Percentiles rank a stretch among this genome's conserved stretches.
These are phyloP conservation scores for Aspergillus glaucus DNA, from an alignment of 2,329 filamentous ascomycete genomes.

Conservation along the genomic window DNA sequence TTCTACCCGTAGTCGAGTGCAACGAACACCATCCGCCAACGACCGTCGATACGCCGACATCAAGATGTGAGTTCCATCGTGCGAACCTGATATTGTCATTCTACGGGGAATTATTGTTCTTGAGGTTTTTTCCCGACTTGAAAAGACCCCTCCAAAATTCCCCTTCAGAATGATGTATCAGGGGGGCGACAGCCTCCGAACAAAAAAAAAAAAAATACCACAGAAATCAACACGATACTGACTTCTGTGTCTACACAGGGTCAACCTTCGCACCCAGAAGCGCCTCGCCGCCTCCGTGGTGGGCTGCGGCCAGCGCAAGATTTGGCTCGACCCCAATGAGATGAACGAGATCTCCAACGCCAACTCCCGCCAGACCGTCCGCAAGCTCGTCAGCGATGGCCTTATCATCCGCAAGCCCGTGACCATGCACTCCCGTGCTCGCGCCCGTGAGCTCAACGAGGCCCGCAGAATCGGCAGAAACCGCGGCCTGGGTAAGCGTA, in stretches of 20 bases:
- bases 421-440: conserved; percentile 97
- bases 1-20: conserved; percentile 32
- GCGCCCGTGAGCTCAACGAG: conserved; percentile 90
- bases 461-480: conserved; percentile 94
- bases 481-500: conserved; percentile 99
- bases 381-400: conserved; percentile 99
- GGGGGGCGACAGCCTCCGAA: not conserved
- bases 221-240: conserved; percentile 13
- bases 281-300: conserved; percentile 98
- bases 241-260: conserved; percentile 56
- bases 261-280: conserved; percentile 99
- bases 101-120: conserved; percentile 14
- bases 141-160: conserved; percentile 4
- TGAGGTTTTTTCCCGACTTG: conserved; percentile 11
- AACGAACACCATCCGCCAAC: conserved; percentile 41
- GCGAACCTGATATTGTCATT: conserved; percentile 12
- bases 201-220: not conserved
- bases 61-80: conserved; percentile 39
- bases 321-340: conserved; percentile 99
- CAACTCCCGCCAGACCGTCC: conserved; percentile 99
- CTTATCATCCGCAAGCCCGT: conserved; percentile 99
- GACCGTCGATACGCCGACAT: conserved; percentile 42
- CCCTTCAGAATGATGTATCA: not conserved
- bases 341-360: conserved; percentile 99
- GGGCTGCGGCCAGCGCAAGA: conserved; percentile 99